These are phyloP conservation scores for Solanum piurae DNA, from an alignment of 257 asterid species.

Conservation along the genomic window DNA sequence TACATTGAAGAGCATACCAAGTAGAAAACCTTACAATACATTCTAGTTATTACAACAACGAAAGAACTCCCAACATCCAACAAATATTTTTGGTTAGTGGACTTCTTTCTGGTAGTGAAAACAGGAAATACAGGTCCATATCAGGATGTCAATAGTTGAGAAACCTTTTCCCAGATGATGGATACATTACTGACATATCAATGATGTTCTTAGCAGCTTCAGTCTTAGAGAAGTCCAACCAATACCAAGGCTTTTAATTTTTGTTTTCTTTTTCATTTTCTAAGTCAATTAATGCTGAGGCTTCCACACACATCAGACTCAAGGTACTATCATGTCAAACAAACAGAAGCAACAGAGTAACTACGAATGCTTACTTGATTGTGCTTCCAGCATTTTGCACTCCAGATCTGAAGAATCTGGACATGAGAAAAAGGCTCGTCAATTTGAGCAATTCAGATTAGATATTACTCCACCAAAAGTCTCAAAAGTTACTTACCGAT, in stretches of 20 bases:
- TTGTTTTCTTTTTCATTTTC: neutral
- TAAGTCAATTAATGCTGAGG: neutral
- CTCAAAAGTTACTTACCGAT: conserved; percentile 10
- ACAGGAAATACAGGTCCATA: neutral
- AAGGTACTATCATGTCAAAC: neutral
- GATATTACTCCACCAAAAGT: neutral
- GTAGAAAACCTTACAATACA: neutral
- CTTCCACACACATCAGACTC: neutral
- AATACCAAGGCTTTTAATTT: neutral
- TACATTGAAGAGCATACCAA: neutral
- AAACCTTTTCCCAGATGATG: neutral
- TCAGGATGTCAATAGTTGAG: neutral
- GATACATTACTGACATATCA: neutral
- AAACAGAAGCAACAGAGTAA: neutral
- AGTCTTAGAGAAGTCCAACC: neutral
- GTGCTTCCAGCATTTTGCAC: conserved; percentile 30
- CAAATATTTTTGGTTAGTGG: neutral
- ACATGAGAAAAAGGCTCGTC: neutral
- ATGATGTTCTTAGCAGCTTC: neutral
- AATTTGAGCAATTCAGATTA: neutral
- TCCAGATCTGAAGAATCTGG: conserved; percentile 26
- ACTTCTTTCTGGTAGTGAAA: neutral
- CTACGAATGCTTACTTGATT: conserved; percentile 9
- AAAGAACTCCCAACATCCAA: neutral
- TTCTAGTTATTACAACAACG: neutral